phyloP scores from a whole-genome alignment of 2,329 filamentous ascomycete genomes.

The Fusarium virguliforme region DNA sequence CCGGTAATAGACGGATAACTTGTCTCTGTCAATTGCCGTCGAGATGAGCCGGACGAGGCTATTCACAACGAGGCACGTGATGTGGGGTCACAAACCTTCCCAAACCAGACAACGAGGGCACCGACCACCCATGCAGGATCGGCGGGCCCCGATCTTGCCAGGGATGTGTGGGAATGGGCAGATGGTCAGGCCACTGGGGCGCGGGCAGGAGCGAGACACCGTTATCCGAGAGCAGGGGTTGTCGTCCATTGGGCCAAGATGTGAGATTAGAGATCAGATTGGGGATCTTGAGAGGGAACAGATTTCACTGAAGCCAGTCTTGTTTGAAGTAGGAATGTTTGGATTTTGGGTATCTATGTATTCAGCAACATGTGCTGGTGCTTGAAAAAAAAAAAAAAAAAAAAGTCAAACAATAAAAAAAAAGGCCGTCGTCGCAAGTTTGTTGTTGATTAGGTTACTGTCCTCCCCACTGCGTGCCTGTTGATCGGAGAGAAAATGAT shows the following conservation, averaged over 20 bases:
- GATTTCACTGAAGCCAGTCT: not conserved
- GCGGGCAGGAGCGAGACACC: slow-evolving; percentile 11
- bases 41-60: slow-evolving; percentile 5
- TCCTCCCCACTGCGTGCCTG: slow-evolving; percentile 6
- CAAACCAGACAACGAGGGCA: slow-evolving; percentile 7
- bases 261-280: slow-evolving; percentile 20
- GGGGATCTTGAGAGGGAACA: slow-evolving; percentile 6
- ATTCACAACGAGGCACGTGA: slow-evolving; percentile 9
- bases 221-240: not conserved
- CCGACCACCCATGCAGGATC: slow-evolving; percentile 10
- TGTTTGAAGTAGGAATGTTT: not conserved
- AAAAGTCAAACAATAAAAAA: not conserved
- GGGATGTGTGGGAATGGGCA: slow-evolving; percentile 40
- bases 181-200: slow-evolving; percentile 50
- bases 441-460: slow-evolving; percentile 7
- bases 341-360: slow-evolving; percentile 46
- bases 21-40: not conserved
- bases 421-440: slow-evolving; percentile 7
- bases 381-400: slow-evolving; percentile 23
- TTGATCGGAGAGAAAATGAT: slow-evolving; percentile 6
- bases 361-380: slow-evolving; percentile 11
- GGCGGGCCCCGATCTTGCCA: slow-evolving; percentile 42
- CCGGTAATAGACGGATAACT: too few species aligned
- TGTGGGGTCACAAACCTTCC: slow-evolving; percentile 15
- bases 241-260: slow-evolving; percentile 5